phyloP scores from a whole-genome alignment of 2,329 filamentous ascomycete species.

The Phyllosticta citriasiana region DNA sequence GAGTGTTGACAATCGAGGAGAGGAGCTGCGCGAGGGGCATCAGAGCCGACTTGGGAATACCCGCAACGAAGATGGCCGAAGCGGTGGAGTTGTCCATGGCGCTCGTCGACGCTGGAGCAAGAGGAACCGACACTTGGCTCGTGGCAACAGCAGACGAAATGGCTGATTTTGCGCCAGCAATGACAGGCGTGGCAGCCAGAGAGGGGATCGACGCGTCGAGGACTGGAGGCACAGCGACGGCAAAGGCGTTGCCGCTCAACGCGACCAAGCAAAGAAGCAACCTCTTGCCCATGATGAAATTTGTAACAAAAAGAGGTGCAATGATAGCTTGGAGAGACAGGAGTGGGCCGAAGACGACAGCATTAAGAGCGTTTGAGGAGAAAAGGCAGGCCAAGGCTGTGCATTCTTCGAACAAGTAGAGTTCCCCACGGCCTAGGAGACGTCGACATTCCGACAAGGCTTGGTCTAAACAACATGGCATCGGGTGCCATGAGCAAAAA shows the following conservation, averaged over 20 bases:
- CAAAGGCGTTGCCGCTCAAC: neutral
- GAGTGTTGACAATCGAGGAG: neutral
- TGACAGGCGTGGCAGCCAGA: neutral
- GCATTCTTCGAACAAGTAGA: neutral
- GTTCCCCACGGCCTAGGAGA: neutral
- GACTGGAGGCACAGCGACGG: neutral
- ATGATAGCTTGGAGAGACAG: neutral
- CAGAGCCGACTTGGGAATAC: neutral
- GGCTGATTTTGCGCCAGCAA: neutral
- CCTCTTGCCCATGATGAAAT: slow-evolving; percentile 2
- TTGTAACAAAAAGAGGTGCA: neutral
- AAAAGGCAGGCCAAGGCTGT: neutral
- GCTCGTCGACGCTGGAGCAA: neutral
- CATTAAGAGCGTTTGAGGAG: neutral
- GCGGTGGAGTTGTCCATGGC: neutral
- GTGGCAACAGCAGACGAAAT: neutral
- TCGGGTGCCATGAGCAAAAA: neutral
- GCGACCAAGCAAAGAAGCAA: slow-evolving; percentile 4
- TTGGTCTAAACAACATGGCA: neutral
- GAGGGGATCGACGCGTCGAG: neutral
- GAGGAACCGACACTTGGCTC: neutral
- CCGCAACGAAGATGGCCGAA: neutral
- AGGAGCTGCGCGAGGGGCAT: neutral
- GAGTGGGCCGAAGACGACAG: neutral
- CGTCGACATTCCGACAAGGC: neutral